Percentiles rank a stretch among this genome's conserved stretches.
These are phyloP conservation scores for Bisporella sp. DNA, from an alignment of 2,329 filamentous ascomycete genomes.

Conservation along the genomic window DNA sequence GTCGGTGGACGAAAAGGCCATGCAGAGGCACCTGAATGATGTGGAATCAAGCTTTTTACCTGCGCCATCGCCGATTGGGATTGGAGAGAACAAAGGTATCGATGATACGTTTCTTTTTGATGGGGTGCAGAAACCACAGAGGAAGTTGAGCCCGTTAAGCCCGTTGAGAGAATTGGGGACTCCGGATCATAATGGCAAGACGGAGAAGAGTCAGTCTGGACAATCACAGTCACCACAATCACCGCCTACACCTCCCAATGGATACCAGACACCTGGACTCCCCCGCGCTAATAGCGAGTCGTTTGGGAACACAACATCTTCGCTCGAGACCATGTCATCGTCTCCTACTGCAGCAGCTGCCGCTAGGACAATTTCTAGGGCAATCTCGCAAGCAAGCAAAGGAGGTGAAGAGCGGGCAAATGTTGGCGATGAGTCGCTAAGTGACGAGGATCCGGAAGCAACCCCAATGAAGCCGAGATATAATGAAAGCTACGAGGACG, in stretches of 20 bases:
- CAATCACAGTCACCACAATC: slow-evolving; percentile 5
- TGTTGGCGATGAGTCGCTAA: slow-evolving; percentile 6
- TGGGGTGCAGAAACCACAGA: slow-evolving; percentile 11
- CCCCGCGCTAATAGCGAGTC: slow-evolving; percentile 5
- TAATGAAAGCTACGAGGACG: slow-evolving; percentile 6
- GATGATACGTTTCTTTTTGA: slow-evolving; percentile 58
- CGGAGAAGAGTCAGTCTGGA: neutral
- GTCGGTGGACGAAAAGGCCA: slow-evolving; percentile 24
- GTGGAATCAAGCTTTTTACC: slow-evolving; percentile 61
- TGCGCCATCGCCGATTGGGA: slow-evolving; percentile 47
- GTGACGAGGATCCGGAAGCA: slow-evolving; percentile 13
- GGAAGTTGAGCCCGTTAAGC: neutral
- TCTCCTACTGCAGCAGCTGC: slow-evolving; percentile 50
- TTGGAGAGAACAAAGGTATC: slow-evolving; percentile 34
- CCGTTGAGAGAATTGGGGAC: neutral
- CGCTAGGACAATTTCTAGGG: slow-evolving; percentile 45
- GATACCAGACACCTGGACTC: slow-evolving; percentile 20
- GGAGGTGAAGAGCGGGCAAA: slow-evolving; percentile 9
- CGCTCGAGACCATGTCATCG: slow-evolving; percentile 43
- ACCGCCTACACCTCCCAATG: slow-evolving; percentile 20
- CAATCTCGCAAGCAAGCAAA: slow-evolving; percentile 38
- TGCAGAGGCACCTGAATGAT: slow-evolving; percentile 46
- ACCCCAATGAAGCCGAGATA: slow-evolving; percentile 17
- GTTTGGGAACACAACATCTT: slow-evolving; percentile 38
- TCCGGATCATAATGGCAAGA: neutral